Base-by-base conservation (phyloP, 2,329 filamentous ascomycete species). In the Fusarium armeniacum region DNA sequence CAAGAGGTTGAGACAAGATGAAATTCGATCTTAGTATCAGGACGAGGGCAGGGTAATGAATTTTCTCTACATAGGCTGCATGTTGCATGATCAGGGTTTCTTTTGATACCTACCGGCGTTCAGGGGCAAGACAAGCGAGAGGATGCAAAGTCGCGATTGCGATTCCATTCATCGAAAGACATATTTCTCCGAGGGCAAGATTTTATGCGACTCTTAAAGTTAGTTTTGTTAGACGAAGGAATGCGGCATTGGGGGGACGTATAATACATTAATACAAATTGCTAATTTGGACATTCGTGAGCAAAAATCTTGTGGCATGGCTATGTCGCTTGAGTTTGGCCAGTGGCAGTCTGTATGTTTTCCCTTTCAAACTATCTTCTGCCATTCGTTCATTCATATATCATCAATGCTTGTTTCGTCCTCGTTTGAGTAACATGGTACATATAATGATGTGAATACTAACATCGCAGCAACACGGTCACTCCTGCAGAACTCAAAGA, bases 21-120 rank as follows among this genome's bases (percentile, higher is more conserved):
- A 40, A 38, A 49, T 59, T 53, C 63, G 47, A 62, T 65, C 58
- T 43, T 35, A 41, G 57, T 41, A 53, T 47, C 28, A 40, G 20
- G 49, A 44, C 58, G 50, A 36, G 33, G 44, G 45, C 36, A 32
- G 44, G 41, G 58, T 51, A 44, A 49, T 45, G 60, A 60, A 69
- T 58, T 46, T 66, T 53, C 47, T 65, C 49, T 64, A 70, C 57
- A 62, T 60, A 69, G 70, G 62, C 52, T 73, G 67, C 71, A 73
- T 71, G 64, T 73, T 65, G 71, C 67, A 73, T 70, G 64, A 71
- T 73, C 43, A 33, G 54, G 65, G 50, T 61, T 51, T 70, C n/a
- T 68, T 51, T 69, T 72, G 70, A 58, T 51, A 52, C n/a, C 38
- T 67, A 64, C 45, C 22, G 71, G 72, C 72, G 72, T 74, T 74